These are phyloP conservation scores for Coemansia sp. DNA, from an alignment of 371 early-diverging fungal species.

Conservation along the genomic window DNA sequence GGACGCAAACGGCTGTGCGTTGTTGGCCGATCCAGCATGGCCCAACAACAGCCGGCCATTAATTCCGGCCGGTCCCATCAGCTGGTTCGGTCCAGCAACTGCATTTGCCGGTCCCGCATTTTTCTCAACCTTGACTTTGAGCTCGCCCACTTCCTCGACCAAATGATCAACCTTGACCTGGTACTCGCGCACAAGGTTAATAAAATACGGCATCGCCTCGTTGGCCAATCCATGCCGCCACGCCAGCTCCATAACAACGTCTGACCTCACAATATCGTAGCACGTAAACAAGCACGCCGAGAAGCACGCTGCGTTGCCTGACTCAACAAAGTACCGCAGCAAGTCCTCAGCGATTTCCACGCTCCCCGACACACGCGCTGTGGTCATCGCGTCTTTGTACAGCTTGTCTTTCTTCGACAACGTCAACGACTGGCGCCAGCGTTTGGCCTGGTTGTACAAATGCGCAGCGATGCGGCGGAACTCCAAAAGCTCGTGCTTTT, in stretches of 20 bases:
- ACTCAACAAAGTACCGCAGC: conserved; percentile 90
- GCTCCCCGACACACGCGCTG: conserved; percentile 85
- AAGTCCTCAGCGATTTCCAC: conserved; percentile 89
- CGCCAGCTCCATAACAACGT: conserved; percentile 89
- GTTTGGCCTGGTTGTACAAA: conserved; percentile 88
- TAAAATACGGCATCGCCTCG: conserved; percentile 95
- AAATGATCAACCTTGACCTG: conserved; percentile 64
- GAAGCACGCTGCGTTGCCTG: conserved; percentile 87
- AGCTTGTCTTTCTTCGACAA: conserved; percentile 94
- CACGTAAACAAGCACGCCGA: conserved; percentile 89
- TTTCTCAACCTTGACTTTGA: conserved; percentile 57
- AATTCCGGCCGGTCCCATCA: conserved; percentile 50
- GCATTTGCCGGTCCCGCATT: conserved; percentile 4
- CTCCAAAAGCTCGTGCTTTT: conserved; percentile 93
- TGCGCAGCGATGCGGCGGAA: conserved; percentile 96
- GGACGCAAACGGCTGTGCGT: conserved; percentile 11
- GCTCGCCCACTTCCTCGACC: conserved; percentile 57
- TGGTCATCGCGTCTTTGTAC: conserved; percentile 97
- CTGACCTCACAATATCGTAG: conserved; percentile 91
- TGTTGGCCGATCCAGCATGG: conserved; percentile 10
- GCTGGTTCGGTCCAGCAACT: conserved; percentile 41
- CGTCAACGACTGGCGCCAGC: conserved; percentile 92
- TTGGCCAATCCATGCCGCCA: conserved; percentile 88
- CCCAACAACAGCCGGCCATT: conserved; percentile 52
- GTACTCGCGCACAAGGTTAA: conserved; percentile 84